phyloP scores from a whole-genome alignment of 1,284 basidiomycete species.

The Bondarzewia mesenterica region DNA sequence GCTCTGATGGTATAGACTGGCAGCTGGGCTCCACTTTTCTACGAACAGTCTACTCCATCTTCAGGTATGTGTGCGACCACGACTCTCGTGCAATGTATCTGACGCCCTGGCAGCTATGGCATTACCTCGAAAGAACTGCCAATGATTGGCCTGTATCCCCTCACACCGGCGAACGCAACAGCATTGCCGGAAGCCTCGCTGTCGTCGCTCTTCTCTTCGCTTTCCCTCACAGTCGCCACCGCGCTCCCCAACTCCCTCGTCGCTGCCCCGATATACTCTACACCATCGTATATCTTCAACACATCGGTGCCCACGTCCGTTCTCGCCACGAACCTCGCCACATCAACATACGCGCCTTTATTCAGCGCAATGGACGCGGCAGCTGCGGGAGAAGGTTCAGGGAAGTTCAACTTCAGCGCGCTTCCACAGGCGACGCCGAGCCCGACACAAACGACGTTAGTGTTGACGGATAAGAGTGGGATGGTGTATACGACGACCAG shows the following conservation, averaged over 20 bases:
- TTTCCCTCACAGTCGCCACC: slow-evolving; percentile 60
- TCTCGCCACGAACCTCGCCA: slow-evolving; percentile 55
- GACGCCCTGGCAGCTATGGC: slow-evolving; percentile 45
- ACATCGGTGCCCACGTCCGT: slow-evolving; percentile 48
- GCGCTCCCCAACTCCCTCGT: slow-evolving; percentile 73
- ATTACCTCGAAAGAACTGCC: slow-evolving; percentile 66
- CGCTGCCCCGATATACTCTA: slow-evolving; percentile 55
- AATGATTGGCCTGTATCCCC: slow-evolving; percentile 63
- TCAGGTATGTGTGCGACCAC: slow-evolving; percentile 40
- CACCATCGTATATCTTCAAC: slow-evolving; percentile 66
- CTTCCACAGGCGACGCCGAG: slow-evolving; percentile 26
- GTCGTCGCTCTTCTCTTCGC: slow-evolving; percentile 48
- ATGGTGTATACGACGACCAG: slow-evolving; percentile 21
- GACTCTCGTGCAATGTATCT: not conserved
- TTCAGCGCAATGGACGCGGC: slow-evolving; percentile 22
- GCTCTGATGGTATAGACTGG: slow-evolving; percentile 80
- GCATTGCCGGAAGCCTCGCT: slow-evolving; percentile 30
- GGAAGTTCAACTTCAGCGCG: slow-evolving; percentile 20
- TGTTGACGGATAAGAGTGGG: slow-evolving; percentile 27
- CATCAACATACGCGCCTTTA: slow-evolving; percentile 59
- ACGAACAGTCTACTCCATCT: slow-evolving; percentile 76
- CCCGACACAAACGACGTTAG: slow-evolving; percentile 25
- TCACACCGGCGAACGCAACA: slow-evolving; percentile 33
- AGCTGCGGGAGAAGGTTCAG: not conserved
- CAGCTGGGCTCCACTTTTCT: slow-evolving; percentile 75